phyloP scores from a whole-genome alignment of 495 filamentous ascomycete species.

The Neurospora hispaniola region DNA sequence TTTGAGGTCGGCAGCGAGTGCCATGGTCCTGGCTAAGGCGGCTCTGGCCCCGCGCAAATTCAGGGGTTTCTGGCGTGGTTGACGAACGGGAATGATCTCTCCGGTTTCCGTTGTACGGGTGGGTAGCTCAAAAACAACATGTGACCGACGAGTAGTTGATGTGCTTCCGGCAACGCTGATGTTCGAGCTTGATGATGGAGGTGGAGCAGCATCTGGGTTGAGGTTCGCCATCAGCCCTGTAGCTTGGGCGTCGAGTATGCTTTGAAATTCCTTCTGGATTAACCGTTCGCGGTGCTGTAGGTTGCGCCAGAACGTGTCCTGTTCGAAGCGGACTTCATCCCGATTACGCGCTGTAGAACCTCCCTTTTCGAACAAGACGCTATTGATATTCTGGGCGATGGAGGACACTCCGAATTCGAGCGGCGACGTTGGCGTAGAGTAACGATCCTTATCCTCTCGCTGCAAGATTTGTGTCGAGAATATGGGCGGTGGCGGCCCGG shows the following conservation, averaged over 20 bases:
- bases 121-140: slow-evolving; percentile 17
- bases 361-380: slow-evolving; percentile 22
- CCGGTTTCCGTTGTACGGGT: slow-evolving; percentile 18
- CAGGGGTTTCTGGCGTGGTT: slow-evolving; percentile 45
- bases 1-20: slow-evolving; percentile 60
- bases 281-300: slow-evolving; percentile 40
- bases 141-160: slow-evolving; percentile 24
- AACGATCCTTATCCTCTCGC: slow-evolving; percentile 20
- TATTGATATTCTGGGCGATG: slow-evolving; percentile 18
- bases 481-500: slow-evolving; percentile 26
- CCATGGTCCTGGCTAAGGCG: slow-evolving; percentile 61
- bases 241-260: slow-evolving; percentile 75
- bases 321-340: slow-evolving; percentile 11
- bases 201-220: slow-evolving; percentile 10
- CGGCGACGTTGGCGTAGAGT: neutral
- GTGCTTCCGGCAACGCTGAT: slow-evolving; percentile 26
- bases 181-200: slow-evolving; percentile 1
- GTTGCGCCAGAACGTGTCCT: slow-evolving; percentile 26
- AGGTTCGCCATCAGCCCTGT: slow-evolving; percentile 46
- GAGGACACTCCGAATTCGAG: slow-evolving; percentile 6
- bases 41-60: slow-evolving; percentile 57
- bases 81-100: slow-evolving; percentile 50
- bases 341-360: slow-evolving; percentile 2
- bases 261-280: slow-evolving; percentile 68
- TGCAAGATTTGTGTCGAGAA: slow-evolving; percentile 19